phyloP scores from a whole-genome alignment of 2,329 filamentous ascomycete species.

The Curvularia hawaiiensis region DNA sequence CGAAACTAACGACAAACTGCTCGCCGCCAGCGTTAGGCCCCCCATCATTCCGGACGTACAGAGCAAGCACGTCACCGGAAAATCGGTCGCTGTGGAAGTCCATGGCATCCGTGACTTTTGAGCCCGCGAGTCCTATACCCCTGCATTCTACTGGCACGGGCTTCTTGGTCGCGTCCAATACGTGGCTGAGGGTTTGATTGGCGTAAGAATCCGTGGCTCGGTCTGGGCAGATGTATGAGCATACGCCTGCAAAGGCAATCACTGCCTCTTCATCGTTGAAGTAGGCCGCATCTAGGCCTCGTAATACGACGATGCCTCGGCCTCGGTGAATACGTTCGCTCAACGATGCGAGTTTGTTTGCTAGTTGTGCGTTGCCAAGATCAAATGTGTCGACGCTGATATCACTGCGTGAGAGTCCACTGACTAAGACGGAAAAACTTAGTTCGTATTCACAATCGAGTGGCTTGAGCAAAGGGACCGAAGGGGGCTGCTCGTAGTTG shows the following conservation, averaged over 20 bases:
- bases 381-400: slow-evolving; percentile 36
- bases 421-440: slow-evolving; percentile 18
- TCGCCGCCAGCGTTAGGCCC: slow-evolving; percentile 38
- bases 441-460: neutral
- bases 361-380: slow-evolving; percentile 29
- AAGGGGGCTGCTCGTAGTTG: too few relatives aligned
- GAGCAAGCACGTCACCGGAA: slow-evolving; percentile 44
- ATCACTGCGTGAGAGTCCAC: slow-evolving; percentile 21
- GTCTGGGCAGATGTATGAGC: slow-evolving; percentile 36
- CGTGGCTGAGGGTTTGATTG: slow-evolving; percentile 46
- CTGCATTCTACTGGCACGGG: slow-evolving; percentile 40
- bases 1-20: slow-evolving; percentile 42
- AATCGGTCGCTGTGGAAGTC: slow-evolving; percentile 47
- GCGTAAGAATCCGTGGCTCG: slow-evolving; percentile 47
- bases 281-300: slow-evolving; percentile 39
- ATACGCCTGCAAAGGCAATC: slow-evolving; percentile 43
- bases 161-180: slow-evolving; percentile 45
- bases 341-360: slow-evolving; percentile 30
- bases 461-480: too few relatives aligned
- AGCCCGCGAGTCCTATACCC: slow-evolving; percentile 44
- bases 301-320: slow-evolving; percentile 37
- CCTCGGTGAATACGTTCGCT: slow-evolving; percentile 41
- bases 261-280: slow-evolving; percentile 47
- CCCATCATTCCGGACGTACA: slow-evolving; percentile 44
- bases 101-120: slow-evolving; percentile 45